A percentile compares a stretch with the other conserved stretches of the same genome.
Conservation (phyloP, 441 rosid species). For the Raphanus hybrid region DNA sequence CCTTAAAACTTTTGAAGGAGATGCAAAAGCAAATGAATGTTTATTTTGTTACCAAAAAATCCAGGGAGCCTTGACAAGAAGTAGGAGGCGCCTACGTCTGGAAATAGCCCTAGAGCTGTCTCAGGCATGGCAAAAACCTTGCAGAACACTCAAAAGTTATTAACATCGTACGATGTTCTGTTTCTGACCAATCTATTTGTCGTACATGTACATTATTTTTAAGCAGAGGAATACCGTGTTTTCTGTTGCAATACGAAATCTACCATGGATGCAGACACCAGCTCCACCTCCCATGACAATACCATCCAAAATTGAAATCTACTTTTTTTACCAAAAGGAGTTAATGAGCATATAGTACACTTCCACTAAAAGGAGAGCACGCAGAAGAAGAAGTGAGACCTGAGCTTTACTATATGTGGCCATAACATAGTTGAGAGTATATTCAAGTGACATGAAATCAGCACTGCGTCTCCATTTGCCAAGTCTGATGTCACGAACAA, state of each 20-base stretch:
- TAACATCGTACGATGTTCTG: background rate
- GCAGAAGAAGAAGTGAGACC: conserved; percentile 44
- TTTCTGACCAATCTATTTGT: background rate
- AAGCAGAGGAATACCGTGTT: conserved; percentile 59
- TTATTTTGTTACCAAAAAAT: conserved; percentile 64
- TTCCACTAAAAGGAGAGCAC: background rate
- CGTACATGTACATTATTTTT: background rate
- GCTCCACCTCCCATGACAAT: conserved; percentile 88
- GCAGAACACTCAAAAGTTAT: conserved; percentile 12
- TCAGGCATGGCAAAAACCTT: conserved; percentile 95
- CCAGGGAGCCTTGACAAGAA: conserved; percentile 93
- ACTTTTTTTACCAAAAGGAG: background rate
- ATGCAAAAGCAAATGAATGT: background rate
- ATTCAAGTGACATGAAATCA: background rate
- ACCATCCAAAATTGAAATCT: conserved; percentile 86
- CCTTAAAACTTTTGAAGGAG: background rate
- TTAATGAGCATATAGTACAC: background rate
- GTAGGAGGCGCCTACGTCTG: conserved; percentile 83
- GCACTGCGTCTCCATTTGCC: background rate
- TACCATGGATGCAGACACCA: conserved; percentile 81
- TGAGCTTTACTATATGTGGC: conserved; percentile 41
- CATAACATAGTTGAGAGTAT: background rate
- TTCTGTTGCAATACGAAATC: conserved; percentile 83
- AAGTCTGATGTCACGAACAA: background rate
- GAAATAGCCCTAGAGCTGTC: conserved; percentile 79